Conservation (phyloP, 768 basidiomycete species). For the Trametes cingulata region DNA sequence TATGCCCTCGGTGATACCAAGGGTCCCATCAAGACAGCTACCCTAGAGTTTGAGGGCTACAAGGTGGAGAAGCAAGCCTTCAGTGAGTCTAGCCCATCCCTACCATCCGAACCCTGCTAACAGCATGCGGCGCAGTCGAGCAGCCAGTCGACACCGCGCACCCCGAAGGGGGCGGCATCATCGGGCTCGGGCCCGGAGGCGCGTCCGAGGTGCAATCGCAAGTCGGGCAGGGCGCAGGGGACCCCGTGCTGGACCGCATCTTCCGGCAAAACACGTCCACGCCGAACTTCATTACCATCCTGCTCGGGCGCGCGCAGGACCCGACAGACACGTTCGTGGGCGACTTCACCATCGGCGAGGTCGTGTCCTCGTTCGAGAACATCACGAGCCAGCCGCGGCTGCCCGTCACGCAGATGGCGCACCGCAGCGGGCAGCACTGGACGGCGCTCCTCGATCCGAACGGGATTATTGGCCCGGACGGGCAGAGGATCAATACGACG, state of each 20-base stretch:
- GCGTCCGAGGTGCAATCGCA: constrained; percentile 24
- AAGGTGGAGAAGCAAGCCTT: constrained; percentile 31
- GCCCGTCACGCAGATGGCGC: constrained; percentile 23
- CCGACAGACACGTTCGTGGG: constrained; percentile 31
- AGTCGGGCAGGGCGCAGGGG: constrained; percentile 24
- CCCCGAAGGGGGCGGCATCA: constrained; percentile 28
- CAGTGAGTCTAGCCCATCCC: constrained; percentile 18
- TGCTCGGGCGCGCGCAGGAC: constrained; percentile 33
- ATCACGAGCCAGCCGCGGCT: constrained; percentile 33
- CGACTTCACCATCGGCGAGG: constrained; percentile 34
- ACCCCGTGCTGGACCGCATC: constrained; percentile 35
- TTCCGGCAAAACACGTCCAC: constrained; percentile 34
- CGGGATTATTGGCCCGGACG: constrained; percentile 37
- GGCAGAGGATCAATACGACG: constrained; percentile 32
- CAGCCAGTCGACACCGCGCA: constrained; percentile 25
- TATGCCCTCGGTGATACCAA: constrained; percentile 28
- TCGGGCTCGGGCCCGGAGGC: constrained; percentile 34
- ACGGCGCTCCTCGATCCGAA: constrained; percentile 32
- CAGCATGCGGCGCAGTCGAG: neutral
- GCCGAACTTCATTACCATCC: constrained; percentile 35
- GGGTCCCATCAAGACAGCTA: constrained; percentile 31
- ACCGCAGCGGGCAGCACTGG: constrained; percentile 36
- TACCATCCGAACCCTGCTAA: constrained; percentile 23
- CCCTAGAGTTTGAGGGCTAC: constrained; percentile 29
- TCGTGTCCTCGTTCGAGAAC: constrained; percentile 30